Evolutionary conservation across 1,284 basidiomycete species (phyloP), one percentile per base, ranked within the genome.

Genomic region (Cutaneotrichosporon sp.): DNA sequence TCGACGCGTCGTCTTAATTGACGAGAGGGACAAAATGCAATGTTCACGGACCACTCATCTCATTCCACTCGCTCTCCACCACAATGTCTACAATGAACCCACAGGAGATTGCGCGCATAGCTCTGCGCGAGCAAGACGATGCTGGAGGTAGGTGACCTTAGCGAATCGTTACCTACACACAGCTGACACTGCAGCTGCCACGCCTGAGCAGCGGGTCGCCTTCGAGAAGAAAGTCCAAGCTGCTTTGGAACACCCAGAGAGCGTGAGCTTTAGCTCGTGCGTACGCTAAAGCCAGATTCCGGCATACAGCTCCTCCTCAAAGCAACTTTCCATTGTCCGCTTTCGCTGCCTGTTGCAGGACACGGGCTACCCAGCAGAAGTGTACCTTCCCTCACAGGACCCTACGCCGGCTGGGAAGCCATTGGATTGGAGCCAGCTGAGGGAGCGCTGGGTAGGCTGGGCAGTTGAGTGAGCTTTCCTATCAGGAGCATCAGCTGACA

Each of bases 371-470:
- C 70, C 72, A 0, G 56, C 70, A 46, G 74, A 76, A 52, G 71
- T 76, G 9, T 76, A 75, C 56, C 55, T 70, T 8, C 69, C 73
- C 4, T 8, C 9, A 48, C 52, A 33, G 48, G 45, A 37, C 20
- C 52, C 54, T 9, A 21, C 37, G 10, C 21, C 34, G 46, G 47
- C 20, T 15, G 21, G 34, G 20, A 35, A 33, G 5, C 26, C 56
- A 21, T 48, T 61, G 4, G 66, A 68, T 52, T 66, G 67, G 66
- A 67, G 58, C 43, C 52, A 66, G 37, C 59, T 76, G 22, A 60
- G 64, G 37, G 74, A 76, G 50, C 56, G 74, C 55, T 75, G 72
- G 73, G 65, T 74, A 13, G 72, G 72, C 2, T 76, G 74, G 74
- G 73, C 60, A 14, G 68, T 73, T 8, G 67, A 76, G 74, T 76